Conservation (phyloP, 176 grass and related monocot genomes). For the Phragmites australis region DNA sequence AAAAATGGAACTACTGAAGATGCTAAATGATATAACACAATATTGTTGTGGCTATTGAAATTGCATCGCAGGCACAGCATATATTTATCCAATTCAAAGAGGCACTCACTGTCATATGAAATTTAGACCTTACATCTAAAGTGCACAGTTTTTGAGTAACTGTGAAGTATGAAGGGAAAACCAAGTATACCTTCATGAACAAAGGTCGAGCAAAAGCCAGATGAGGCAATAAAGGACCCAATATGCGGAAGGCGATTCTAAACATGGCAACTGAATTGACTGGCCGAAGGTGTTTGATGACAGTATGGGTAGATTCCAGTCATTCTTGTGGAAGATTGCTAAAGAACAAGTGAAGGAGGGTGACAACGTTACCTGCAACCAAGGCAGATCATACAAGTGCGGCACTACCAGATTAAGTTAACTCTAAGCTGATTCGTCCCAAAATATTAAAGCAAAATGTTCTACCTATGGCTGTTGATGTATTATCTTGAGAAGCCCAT, state of each 20-base stretch:
- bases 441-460: constrained; percentile 31
- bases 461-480: constrained; percentile 87
- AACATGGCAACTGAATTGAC: constrained; percentile 97
- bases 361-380: constrained; percentile 83
- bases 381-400: constrained; percentile 1
- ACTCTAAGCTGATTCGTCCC: constrained; percentile 21
- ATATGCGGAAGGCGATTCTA: constrained; percentile 95
- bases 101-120: neutral
- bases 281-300: constrained; percentile 92
- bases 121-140: neutral
- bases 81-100: constrained; percentile 1
- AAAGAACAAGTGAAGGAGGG: constrained; percentile 92
- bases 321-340: constrained; percentile 99
- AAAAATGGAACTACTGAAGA: neutral
- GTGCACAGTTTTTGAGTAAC: neutral
- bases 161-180: neutral
- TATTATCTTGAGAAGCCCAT: constrained; percentile 96
- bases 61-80: constrained; percentile 28
- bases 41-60: constrained; percentile 6
- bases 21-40: constrained; percentile 1
- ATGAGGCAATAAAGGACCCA: constrained; percentile 91
- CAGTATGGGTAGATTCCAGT: constrained; percentile 89
- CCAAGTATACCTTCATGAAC: constrained; percentile 90
- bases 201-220: constrained; percentile 89
- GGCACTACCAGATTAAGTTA: constrained; percentile 13